Conservation (phyloP, 257 asterid species). For the Jacaranda mimosifolia region DNA sequence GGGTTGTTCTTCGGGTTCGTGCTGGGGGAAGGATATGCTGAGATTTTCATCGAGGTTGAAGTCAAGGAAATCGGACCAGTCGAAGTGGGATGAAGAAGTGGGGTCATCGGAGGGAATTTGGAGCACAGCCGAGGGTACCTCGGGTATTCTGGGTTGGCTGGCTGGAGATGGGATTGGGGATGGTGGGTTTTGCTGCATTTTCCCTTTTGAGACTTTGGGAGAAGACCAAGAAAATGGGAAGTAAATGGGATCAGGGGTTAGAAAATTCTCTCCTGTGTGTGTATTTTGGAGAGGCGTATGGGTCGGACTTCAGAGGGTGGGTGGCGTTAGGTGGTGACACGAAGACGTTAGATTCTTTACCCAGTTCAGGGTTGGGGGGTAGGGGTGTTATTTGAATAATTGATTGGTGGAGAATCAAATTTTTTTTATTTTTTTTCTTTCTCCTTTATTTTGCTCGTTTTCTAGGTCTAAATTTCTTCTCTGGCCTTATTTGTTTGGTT, state of each 20-base stretch:
- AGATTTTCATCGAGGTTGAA: constrained; percentile 63
- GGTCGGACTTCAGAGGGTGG: constrained; percentile 42
- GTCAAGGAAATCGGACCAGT: constrained; percentile 81
- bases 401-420: constrained; percentile 33
- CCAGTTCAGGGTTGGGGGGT: background rate
- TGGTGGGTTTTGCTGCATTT: constrained; percentile 40
- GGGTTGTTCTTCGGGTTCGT: constrained; percentile 39
- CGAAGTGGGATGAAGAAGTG: constrained; percentile 58
- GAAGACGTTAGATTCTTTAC: constrained; percentile 34
- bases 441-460: background rate
- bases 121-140: constrained; percentile 38
- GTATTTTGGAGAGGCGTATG: constrained; percentile 27
- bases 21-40: constrained; percentile 40
- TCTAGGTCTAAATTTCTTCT: background rate
- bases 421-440: background rate
- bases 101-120: constrained; percentile 45
- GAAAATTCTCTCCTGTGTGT: constrained; percentile 31
- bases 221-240: constrained; percentile 33
- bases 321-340: constrained; percentile 63
- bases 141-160: constrained; percentile 16
- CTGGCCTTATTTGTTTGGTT: no score
- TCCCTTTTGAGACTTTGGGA: background rate
- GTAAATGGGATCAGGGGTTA: constrained; percentile 24
- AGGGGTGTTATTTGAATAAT: constrained; percentile 19
- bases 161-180: constrained; percentile 26